Base-by-base conservation (phyloP, 2,329 filamentous ascomycete species). In the Aspergillus spinulosporus region DNA sequence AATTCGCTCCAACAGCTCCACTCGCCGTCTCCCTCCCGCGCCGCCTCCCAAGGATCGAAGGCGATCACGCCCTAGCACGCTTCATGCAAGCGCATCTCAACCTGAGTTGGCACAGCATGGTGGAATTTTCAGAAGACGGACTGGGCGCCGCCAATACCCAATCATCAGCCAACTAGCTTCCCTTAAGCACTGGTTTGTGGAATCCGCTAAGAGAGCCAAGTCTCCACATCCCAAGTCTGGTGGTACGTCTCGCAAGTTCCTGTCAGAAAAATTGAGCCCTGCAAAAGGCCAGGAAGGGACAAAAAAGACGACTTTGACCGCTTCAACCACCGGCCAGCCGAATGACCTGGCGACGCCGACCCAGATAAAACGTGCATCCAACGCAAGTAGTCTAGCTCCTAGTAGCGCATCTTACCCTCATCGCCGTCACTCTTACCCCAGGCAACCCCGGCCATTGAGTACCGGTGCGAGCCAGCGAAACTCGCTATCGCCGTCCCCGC, bases 11-110 rank as follows among this genome's bases (percentile, higher is more conserved):
- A 83, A 82, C 21, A 92, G 89, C 66, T 91, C 91, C 9, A 92
- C 90, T 31, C 81, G 88, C 58, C 86, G 89, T 59, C 86, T 90
- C 47, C 49, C 49, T 37, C 88, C 92, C 4, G 80, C 90, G 40
- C 90, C 89, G 7, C 93, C 93, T 43, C 92, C 93, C 1, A 97
- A 97, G 71, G 92, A 97, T 62, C 86, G 85, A 60, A 85, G 89
- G 57, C 82, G 88, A 64, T 89, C 89, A 62, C 82, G 90, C 58
- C 89, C 90, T 44, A 96, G 92, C 63, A 94, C 91, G 61, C 82
- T 97, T 32, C 91, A 96, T 68, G 84, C 95, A 3, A 91, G 95
- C 39, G 88, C 89, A 11, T 82, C 79, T 39, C 87, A 88, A 62
- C 82, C 84, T 21, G 85, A 88, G 61, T 72, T 88, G 6, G 74